Evolutionary conservation across 176 grass and related monocot species (phyloP).

Genomic region (Alloteropsis semialata): DNA sequence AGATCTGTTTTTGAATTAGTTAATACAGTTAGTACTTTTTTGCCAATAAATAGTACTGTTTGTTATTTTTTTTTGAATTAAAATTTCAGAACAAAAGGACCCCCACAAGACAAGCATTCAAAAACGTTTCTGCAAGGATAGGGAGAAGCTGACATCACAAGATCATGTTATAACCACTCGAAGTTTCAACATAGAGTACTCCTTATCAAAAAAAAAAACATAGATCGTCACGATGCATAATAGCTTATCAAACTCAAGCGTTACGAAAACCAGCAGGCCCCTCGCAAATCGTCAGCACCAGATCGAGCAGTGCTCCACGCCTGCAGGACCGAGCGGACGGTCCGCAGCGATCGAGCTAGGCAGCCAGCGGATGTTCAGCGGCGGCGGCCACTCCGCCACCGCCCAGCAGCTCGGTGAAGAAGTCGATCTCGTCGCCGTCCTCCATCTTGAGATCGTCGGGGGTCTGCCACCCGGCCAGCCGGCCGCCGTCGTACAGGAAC

Average conservation of each 20-base stretch:
- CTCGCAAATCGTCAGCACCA: background rate
- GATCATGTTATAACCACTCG: background rate
- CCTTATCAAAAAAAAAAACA: too few relatives aligned
- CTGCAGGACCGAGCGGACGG: background rate
- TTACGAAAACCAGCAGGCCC: too few relatives aligned
- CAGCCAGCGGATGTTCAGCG: background rate
- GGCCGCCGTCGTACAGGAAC: constrained; percentile 24
- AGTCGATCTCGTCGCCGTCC: constrained; percentile 27
- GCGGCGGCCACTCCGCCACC: background rate
- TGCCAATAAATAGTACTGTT: too few relatives aligned
- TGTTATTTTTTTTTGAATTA: too few relatives aligned
- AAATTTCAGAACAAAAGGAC: too few relatives aligned
- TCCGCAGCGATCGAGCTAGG: background rate
- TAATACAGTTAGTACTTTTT: too few relatives aligned
- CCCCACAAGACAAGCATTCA: too few relatives aligned
- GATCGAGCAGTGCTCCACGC: background rate
- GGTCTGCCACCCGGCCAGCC: constrained; percentile 16
- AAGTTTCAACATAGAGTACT: background rate
- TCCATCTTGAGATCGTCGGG: constrained; percentile 14
- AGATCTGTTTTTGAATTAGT: too few relatives aligned
- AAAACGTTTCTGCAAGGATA: background rate
- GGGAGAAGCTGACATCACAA: background rate
- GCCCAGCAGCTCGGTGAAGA: constrained; percentile 28
- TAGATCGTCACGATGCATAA: background rate
- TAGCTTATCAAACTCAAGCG: background rate